These are phyloP conservation scores for Penicillium sp. DNA, from an alignment of 2,329 filamentous ascomycete genomes.

Conservation along the genomic window DNA sequence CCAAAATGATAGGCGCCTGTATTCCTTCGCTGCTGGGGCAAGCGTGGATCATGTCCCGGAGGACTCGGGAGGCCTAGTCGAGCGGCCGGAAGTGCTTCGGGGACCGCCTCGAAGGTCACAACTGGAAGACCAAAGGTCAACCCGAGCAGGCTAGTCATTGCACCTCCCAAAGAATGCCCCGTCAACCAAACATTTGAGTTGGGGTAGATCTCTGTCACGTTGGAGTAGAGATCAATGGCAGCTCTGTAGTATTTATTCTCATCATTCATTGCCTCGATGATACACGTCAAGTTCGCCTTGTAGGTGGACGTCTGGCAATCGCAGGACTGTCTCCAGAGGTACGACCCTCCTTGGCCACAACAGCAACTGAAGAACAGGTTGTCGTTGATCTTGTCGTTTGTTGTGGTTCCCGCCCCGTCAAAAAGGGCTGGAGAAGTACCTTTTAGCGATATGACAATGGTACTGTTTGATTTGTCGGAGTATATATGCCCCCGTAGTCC, in stretches of 20 bases:
- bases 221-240: constrained; percentile 81
- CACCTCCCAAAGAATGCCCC: constrained; percentile 87
- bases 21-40: constrained; percentile 64
- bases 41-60: constrained; percentile 66
- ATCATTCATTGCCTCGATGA: constrained; percentile 65
- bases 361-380: constrained; percentile 98
- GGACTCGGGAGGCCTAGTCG: constrained; percentile 81
- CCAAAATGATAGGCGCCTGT: constrained; percentile 88
- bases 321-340: constrained; percentile 86
- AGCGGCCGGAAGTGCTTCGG: constrained; percentile 79
- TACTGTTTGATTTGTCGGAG: constrained; percentile 76
- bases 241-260: constrained; percentile 92
- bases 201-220: constrained; percentile 85
- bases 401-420: constrained; percentile 93
- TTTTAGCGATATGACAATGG: constrained; percentile 86
- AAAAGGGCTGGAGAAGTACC: constrained; percentile 87
- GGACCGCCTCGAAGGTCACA: constrained; percentile 90
- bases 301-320: constrained; percentile 85
- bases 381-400: constrained; percentile 96
- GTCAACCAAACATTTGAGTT: constrained; percentile 79
- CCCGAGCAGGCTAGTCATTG: constrained; percentile 80
- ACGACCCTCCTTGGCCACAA: constrained; percentile 87
- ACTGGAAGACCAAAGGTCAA: constrained; percentile 84
- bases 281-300: constrained; percentile 87
- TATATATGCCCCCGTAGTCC: constrained; percentile 90